These are phyloP conservation scores for Echinosophora koreensis DNA, from an alignment of 306 rosid species.

Conservation along the genomic window DNA sequence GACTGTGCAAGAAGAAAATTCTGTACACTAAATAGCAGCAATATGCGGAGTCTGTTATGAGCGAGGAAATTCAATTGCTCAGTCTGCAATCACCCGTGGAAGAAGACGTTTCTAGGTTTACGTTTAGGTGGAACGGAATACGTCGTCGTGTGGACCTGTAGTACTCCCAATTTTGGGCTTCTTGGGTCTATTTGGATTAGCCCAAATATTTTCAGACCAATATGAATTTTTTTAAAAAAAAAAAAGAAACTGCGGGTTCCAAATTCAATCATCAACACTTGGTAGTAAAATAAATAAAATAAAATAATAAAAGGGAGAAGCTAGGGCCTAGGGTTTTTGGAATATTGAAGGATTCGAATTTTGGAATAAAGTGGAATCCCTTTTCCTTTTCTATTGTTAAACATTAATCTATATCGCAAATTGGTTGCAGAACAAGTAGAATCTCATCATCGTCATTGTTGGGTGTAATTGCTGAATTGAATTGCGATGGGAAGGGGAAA, in stretches of 20 bases:
- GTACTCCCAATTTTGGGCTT: no score
- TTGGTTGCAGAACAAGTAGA: slow-evolving; percentile 28
- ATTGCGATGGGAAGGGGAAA: slow-evolving; percentile 86
- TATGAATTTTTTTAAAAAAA: no score
- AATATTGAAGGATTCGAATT: slow-evolving; percentile 16
- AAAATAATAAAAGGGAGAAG: not conserved
- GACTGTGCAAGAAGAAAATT: not conserved
- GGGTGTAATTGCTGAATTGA: not conserved
- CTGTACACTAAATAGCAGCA: slow-evolving; percentile 6
- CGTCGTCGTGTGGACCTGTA: not conserved
- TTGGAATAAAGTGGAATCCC: slow-evolving; percentile 39
- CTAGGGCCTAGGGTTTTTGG: slow-evolving; percentile 54
- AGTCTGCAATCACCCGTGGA: not conserved
- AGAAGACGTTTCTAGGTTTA: not conserved
- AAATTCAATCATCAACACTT: not conserved
- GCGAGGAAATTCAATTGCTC: not conserved
- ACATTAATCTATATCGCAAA: not conserved
- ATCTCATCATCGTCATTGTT: not conserved
- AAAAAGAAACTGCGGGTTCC: not conserved
- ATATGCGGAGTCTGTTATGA: not conserved
- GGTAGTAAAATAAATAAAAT: slow-evolving; percentile 8
- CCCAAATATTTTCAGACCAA: no score
- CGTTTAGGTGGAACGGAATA: not conserved
- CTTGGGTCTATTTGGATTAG: no score
- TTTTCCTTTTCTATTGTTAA: not conserved